These are phyloP conservation scores for Populus hybrid DNA, from an alignment of 441 rosid genomes.

Conservation along the genomic window DNA sequence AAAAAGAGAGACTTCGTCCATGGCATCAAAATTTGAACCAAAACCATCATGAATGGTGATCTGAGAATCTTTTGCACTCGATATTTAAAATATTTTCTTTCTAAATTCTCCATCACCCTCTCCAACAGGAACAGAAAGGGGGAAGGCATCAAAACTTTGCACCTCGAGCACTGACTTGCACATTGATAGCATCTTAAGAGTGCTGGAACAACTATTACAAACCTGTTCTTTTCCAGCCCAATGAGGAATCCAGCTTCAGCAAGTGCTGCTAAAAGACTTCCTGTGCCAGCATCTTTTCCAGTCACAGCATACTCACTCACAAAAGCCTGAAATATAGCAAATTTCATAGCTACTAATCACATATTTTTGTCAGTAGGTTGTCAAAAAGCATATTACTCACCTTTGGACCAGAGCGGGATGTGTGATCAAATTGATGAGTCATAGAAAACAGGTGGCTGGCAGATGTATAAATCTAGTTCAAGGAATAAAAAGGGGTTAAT, in stretches of 20 bases:
- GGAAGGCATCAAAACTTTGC: background rate
- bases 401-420: conserved; percentile 75
- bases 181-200: background rate
- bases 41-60: background rate
- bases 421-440: conserved; percentile 55
- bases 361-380: background rate
- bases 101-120: background rate
- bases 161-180: background rate
- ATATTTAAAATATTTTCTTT: background rate
- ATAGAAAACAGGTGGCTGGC: conserved; percentile 60
- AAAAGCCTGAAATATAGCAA: conserved; percentile 59
- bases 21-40: background rate
- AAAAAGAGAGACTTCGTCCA: background rate
- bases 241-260: conserved; percentile 87
- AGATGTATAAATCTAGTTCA: conserved; percentile 59
- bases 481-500: conserved; percentile 9
- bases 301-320: conserved; percentile 93
- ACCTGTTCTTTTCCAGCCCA: conserved; percentile 94
- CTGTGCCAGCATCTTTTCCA: conserved; percentile 77
- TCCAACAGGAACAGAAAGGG: background rate
- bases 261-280: conserved; percentile 80
- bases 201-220: background rate
- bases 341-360: background rate
- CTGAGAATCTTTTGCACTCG: background rate
- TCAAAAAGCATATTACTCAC: conserved; percentile 27